Evolutionary conservation across 2,329 filamentous ascomycete genomes (phyloP).

Genomic region (Fusarium siculi): DNA sequence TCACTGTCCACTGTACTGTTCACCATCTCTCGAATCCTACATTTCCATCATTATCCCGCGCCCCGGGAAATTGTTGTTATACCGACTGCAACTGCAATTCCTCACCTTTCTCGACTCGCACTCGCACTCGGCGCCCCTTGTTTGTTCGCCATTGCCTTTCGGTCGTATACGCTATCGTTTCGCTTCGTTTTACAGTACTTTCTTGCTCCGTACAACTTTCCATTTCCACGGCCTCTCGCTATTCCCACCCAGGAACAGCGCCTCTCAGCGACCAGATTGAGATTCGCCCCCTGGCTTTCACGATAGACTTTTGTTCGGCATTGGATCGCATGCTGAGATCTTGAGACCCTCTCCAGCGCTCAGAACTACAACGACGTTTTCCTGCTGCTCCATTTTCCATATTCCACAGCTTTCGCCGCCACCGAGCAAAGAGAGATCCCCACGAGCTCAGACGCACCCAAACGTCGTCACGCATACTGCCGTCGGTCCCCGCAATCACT

Average conservation of each 20-base stretch:
- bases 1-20: conserved; percentile 20
- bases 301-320: conserved; percentile 26
- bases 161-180: conserved; percentile 30
- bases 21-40: conserved; percentile 39
- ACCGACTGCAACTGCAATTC: conserved; percentile 25
- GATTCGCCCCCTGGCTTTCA: conserved; percentile 36
- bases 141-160: conserved; percentile 25
- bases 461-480: conserved; percentile 39
- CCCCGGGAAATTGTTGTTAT: conserved; percentile 36
- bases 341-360: conserved; percentile 18
- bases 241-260: conserved; percentile 43
- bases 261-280: conserved; percentile 34
- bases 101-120: conserved; percentile 9
- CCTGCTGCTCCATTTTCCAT: conserved; percentile 22
- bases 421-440: conserved; percentile 26
- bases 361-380: conserved; percentile 26
- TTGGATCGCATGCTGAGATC: conserved; percentile 40
- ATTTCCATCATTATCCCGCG: conserved; percentile 46
- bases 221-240: conserved; percentile 32
- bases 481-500: conserved; percentile 38
- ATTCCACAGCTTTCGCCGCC: conserved; percentile 31
- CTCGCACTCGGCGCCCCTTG: conserved; percentile 23
- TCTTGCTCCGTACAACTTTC: conserved; percentile 21
- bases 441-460: conserved; percentile 29
- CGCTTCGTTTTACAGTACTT: conserved; percentile 21